Evolutionary conservation across 768 basidiomycete species (phyloP).

Genomic region (Pseudohyphozyma bogoriensis): DNA sequence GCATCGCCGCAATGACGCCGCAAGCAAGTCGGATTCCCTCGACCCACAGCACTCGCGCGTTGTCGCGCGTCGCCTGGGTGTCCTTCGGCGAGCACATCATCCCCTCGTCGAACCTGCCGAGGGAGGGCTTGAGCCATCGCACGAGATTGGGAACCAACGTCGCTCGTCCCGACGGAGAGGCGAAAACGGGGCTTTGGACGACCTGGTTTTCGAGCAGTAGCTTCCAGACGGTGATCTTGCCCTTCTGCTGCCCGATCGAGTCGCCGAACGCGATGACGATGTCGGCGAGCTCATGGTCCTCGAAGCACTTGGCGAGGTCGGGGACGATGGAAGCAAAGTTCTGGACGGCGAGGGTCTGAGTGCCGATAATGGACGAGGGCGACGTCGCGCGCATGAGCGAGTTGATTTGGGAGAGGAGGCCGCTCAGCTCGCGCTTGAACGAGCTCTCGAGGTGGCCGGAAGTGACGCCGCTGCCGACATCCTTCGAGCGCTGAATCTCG

Average conservation of each 20-base stretch:
- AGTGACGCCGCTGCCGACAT: conserved; percentile 68
- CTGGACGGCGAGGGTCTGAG: conserved; percentile 46
- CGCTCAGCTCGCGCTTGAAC: conserved; percentile 72
- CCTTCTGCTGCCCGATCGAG: conserved; percentile 62
- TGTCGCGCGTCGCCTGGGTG: conserved; percentile 55
- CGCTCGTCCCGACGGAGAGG: conserved; percentile 64
- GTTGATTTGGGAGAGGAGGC: conserved; percentile 70
- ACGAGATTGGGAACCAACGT: conserved; percentile 77
- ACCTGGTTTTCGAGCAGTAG: conserved; percentile 88
- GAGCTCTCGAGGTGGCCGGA: conserved; percentile 72
- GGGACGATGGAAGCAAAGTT: conserved; percentile 88
- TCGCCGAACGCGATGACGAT: conserved; percentile 81
- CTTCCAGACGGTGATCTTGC: conserved; percentile 86
- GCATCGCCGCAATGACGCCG: conserved; percentile 75
- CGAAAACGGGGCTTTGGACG: conserved; percentile 78
- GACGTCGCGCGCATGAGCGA: conserved; percentile 72
- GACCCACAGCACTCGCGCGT: conserved; percentile 73
- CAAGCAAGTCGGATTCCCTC: conserved; percentile 83
- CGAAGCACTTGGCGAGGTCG: conserved; percentile 69
- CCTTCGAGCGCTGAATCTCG: conserved; percentile 47
- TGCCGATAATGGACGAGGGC: conserved; percentile 83
- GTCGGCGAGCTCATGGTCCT: conserved; percentile 71
- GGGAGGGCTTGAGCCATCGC: conserved; percentile 89
- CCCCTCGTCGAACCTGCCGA: conserved; percentile 83
- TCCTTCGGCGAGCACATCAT: conserved; percentile 52